A percentile compares a stretch with the other conserved stretches of the same genome.
These are phyloP conservation scores for Backusella psychrophila DNA, from an alignment of 192 early-diverging fungal genomes.

Conservation along the genomic window DNA sequence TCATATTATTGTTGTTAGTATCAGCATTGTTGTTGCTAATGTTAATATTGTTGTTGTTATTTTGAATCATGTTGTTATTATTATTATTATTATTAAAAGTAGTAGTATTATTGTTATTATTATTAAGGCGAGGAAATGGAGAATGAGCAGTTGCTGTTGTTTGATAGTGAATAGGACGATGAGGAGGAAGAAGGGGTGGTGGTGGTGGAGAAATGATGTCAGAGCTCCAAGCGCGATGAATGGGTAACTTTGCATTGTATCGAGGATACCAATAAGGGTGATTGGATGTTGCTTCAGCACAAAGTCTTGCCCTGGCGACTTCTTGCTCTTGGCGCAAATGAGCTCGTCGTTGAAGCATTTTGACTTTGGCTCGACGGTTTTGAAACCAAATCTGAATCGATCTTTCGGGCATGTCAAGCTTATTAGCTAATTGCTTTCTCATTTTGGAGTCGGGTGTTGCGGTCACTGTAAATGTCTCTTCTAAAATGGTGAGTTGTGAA, in stretches of 20 bases:
- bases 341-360: slow-evolving; percentile 47
- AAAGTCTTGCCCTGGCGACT: slow-evolving; percentile 10
- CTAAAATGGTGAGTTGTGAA: slow-evolving; percentile 56
- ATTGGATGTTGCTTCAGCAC: slow-evolving; percentile 21
- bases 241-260: slow-evolving; percentile 14
- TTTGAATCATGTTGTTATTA: background rate
- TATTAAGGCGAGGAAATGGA: background rate
- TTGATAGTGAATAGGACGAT: background rate
- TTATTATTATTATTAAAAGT: background rate
- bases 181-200: background rate
- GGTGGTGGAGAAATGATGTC: slow-evolving; percentile 19
- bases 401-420: slow-evolving; percentile 66
- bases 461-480: slow-evolving; percentile 64
- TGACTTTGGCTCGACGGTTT: slow-evolving; percentile 77
- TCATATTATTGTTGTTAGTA: background rate
- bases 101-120: background rate
- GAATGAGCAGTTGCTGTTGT: background rate
- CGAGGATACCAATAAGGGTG: background rate
- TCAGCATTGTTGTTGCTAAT: background rate
- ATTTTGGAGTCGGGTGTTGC: slow-evolving; percentile 64
- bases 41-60: background rate
- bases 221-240: slow-evolving; percentile 35
- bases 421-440: slow-evolving; percentile 62
- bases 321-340: slow-evolving; percentile 36
- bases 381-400: slow-evolving; percentile 88